Evolutionary conservation across 2,329 filamentous ascomycete species (phyloP).

Genomic region (Talaromyces islandicus): DNA sequence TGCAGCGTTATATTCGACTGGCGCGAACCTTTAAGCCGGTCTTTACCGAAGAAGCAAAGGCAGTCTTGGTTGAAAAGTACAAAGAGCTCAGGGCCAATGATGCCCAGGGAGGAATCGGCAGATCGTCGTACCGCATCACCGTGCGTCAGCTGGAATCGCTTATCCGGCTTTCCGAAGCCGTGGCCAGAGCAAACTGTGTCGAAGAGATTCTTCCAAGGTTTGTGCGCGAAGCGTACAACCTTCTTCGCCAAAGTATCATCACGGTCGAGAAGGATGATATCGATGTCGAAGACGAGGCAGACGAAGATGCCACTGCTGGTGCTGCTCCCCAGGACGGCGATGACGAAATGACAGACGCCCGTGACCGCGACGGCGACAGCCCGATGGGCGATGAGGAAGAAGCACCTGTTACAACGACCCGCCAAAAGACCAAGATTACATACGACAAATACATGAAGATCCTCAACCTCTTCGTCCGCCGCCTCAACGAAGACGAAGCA

Average conservation of each 20-base stretch:
- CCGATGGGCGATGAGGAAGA: constrained; percentile 50
- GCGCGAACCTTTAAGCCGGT: constrained; percentile 89
- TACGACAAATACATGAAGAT: constrained; percentile 94
- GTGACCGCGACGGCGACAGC: constrained; percentile 45
- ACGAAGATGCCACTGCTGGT: constrained; percentile 31
- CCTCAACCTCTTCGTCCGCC: constrained; percentile 75
- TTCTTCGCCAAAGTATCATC: constrained; percentile 91
- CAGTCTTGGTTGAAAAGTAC: constrained; percentile 82
- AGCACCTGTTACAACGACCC: constrained; percentile 31
- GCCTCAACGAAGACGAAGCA: constrained; percentile 76
- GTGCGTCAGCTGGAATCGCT: constrained; percentile 93
- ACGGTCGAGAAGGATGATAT: constrained; percentile 97
- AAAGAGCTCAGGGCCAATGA: constrained; percentile 93
- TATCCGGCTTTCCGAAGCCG: constrained; percentile 94
- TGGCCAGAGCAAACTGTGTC: constrained; percentile 95
- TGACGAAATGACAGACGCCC: constrained; percentile 43
- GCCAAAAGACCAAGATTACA: constrained; percentile 77
- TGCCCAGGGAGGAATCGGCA: constrained; percentile 84
- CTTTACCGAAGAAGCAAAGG: constrained; percentile 82
- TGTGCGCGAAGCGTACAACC: constrained; percentile 85
- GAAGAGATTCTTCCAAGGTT: constrained; percentile 80
- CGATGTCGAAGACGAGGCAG: constrained; percentile 80
- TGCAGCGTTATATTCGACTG: constrained; percentile 96
- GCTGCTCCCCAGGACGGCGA: constrained; percentile 37
- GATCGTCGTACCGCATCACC: constrained; percentile 95